Conservation (phyloP, 2,329 filamentous ascomycete species). For the Elsinoe fawcettii region DNA sequence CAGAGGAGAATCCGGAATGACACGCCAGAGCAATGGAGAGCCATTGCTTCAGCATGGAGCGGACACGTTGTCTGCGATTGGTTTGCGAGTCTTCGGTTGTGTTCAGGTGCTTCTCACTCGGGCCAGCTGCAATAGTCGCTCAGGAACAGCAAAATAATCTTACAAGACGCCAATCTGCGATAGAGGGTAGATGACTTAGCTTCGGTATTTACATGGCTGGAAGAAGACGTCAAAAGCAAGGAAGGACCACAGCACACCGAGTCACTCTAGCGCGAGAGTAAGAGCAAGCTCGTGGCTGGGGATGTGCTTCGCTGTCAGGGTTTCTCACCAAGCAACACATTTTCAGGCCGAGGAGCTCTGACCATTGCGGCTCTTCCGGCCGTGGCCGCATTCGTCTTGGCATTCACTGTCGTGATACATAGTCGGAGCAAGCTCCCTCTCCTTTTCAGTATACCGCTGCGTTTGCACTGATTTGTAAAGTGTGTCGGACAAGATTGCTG, state of each 20-base stretch:
- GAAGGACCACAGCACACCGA: not conserved
- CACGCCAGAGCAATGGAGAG: not conserved
- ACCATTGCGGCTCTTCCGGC: too few species aligned
- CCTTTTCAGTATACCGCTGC: too few species aligned
- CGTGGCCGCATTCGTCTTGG: too few species aligned
- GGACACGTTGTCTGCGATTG: not conserved
- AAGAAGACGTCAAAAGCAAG: not conserved
- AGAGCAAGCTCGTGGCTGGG: constrained; percentile 5
- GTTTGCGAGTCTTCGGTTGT: not conserved
- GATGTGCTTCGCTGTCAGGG: not conserved
- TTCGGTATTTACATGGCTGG: constrained; percentile 12
- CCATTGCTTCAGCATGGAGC: not conserved
- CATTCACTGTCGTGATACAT: too few species aligned
- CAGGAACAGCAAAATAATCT: not conserved
- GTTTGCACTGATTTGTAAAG: too few species aligned
- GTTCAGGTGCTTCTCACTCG: not conserved
- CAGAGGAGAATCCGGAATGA: not conserved
- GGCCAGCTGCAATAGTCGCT: not conserved
- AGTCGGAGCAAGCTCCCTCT: too few species aligned
- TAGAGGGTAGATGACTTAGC: not conserved
- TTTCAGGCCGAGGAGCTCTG: too few species aligned
- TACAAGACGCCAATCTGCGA: not conserved
- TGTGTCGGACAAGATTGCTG: too few species aligned
- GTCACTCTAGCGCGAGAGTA: constrained; percentile 10
- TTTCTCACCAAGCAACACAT: not conserved